A percentile compares a stretch with the other conserved stretches of the same genome.
Evolutionary conservation across 148 eudicot genomes (phyloP).

Genomic region (Amaranthus hypochondriacus): DNA sequence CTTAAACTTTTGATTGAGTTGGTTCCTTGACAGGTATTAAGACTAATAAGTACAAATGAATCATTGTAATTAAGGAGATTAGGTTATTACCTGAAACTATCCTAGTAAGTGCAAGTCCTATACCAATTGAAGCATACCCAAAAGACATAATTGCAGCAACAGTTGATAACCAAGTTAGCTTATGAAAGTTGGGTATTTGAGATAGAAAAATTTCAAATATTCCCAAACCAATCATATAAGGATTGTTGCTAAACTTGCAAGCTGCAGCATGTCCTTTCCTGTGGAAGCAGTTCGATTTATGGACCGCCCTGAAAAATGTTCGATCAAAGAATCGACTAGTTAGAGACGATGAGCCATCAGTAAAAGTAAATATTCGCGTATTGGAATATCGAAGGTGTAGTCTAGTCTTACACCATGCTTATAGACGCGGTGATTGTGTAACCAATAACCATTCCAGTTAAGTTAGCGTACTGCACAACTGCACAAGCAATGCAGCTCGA

Average conservation of each 20-base stretch:
- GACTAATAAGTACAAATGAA: too few relatives aligned
- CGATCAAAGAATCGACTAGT: neutral
- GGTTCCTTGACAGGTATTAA: too few relatives aligned
- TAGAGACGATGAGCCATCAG: neutral
- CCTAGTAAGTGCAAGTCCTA: constrained; percentile 59
- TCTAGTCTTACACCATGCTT: constrained; percentile 72
- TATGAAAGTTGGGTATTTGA: constrained; percentile 61
- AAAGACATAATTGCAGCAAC: constrained; percentile 80
- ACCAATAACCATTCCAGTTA: constrained; percentile 58
- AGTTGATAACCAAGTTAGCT: constrained; percentile 55
- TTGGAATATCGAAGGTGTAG: neutral
- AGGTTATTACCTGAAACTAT: constrained; percentile 43
- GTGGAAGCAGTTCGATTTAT: constrained; percentile 69
- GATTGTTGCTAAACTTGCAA: constrained; percentile 46
- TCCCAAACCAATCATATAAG: constrained; percentile 64
- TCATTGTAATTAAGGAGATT: too few relatives aligned
- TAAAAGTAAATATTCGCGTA: neutral
- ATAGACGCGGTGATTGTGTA: constrained; percentile 72
- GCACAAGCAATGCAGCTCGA: constrained; percentile 46
- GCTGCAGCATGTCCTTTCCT: constrained; percentile 39
- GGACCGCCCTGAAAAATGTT: constrained; percentile 50
- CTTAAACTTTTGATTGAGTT: too few relatives aligned
- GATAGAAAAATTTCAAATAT: constrained; percentile 56
- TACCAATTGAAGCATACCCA: constrained; percentile 60
- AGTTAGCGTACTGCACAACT: constrained; percentile 49